Conservation (phyloP, 2,329 filamentous ascomycete genomes). For the Fusarium sp. region DNA sequence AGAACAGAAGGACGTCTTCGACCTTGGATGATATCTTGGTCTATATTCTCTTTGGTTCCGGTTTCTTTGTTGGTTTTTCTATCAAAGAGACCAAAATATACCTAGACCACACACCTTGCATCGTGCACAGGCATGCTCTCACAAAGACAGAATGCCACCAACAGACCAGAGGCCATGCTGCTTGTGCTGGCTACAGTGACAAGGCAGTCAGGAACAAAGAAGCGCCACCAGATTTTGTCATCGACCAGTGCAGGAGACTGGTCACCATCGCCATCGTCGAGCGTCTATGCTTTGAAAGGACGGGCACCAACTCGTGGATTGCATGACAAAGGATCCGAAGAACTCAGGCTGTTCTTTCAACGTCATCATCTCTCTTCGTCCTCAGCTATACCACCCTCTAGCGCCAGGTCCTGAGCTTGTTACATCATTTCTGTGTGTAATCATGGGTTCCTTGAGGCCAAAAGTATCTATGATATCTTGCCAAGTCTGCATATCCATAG, state of each 20-base stretch:
- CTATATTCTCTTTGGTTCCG: conserved; percentile 14
- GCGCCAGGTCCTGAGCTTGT: conserved; percentile 63
- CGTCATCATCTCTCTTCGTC: not conserved
- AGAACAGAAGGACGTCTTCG: not conserved
- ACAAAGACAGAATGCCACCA: conserved; percentile 16
- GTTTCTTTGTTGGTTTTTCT: conserved; percentile 16
- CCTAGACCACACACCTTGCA: conserved; percentile 2
- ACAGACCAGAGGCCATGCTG: not conserved
- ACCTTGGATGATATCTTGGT: conserved; percentile 21
- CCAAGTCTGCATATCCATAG: conserved; percentile 89
- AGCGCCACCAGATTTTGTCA: not conserved
- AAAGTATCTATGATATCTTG: conserved; percentile 80
- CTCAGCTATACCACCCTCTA: conserved; percentile 74
- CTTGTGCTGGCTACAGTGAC: not conserved
- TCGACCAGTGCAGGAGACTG: conserved; percentile 11
- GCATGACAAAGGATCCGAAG: conserved; percentile 16
- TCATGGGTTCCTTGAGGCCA: conserved; percentile 81
- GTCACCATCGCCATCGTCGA: conserved; percentile 7
- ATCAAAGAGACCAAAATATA: conserved; percentile 17
- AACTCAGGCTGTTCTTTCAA: conserved; percentile 8
- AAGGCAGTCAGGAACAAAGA: conserved; percentile 26
- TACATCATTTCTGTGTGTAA: conserved; percentile 80
- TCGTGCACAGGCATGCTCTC: not conserved
- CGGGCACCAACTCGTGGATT: not conserved
- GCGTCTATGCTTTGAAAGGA: not conserved